phyloP scores from a whole-genome alignment of 768 basidiomycete species.

The Boletus subcaerulescens region DNA sequence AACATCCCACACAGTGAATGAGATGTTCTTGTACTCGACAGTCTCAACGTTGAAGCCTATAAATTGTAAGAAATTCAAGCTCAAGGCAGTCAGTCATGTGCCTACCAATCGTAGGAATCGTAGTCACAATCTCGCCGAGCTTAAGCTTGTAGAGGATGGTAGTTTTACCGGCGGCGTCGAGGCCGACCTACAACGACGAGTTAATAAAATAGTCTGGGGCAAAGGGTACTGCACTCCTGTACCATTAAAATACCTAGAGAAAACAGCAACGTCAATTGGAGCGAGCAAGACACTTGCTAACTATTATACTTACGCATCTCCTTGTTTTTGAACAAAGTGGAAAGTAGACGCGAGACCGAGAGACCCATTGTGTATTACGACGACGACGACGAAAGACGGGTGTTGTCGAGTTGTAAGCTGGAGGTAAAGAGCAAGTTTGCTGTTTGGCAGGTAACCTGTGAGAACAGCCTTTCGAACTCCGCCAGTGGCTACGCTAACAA shows the following conservation, averaged over 20 bases:
- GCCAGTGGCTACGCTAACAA: slow-evolving; percentile 21
- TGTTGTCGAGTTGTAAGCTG: slow-evolving; percentile 26
- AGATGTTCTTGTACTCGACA: slow-evolving; percentile 99
- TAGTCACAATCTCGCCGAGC: slow-evolving; percentile 99
- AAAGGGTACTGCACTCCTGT: slow-evolving; percentile 25
- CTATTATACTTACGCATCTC: slow-evolving; percentile 87
- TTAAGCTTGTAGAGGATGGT: slow-evolving; percentile 99
- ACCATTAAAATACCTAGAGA: slow-evolving; percentile 94
- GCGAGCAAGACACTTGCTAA: slow-evolving; percentile 15
- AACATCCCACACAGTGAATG: slow-evolving; percentile 99
- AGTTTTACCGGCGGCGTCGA: slow-evolving; percentile 98
- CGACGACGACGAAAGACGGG: slow-evolving; percentile 30
- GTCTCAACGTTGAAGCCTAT: slow-evolving; percentile 99
- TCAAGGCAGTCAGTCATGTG: slow-evolving; percentile 18
- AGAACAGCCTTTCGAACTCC: slow-evolving; percentile 34
- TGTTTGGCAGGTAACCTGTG: slow-evolving; percentile 31
- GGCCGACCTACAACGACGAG: slow-evolving; percentile 70
- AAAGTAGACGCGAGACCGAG: slow-evolving; percentile 69
- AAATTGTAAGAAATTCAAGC: slow-evolving; percentile 13
- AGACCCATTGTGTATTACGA: slow-evolving; percentile 66
- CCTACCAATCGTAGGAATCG: slow-evolving; percentile 98
- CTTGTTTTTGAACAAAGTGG: slow-evolving; percentile 93
- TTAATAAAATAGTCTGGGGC: slow-evolving; percentile 12
- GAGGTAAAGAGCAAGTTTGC: slow-evolving; percentile 34
- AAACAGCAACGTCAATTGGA: slow-evolving; percentile 25